These are phyloP conservation scores for Obelidium mucronatum DNA, from an alignment of 192 early-diverging fungal species.

Conservation along the genomic window DNA sequence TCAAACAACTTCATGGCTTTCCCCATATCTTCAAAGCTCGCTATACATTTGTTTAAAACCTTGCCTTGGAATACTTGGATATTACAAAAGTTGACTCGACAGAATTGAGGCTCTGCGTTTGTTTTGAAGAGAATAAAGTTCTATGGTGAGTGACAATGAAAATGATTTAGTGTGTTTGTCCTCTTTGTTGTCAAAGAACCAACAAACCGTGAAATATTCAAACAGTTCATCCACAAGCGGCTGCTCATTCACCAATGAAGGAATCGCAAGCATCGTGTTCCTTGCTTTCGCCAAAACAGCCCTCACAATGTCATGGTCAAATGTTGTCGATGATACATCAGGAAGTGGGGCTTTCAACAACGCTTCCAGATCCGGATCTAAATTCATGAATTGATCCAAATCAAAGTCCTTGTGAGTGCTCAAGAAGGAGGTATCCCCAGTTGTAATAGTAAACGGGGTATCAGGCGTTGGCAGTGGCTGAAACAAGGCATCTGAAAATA, in stretches of 20 bases:
- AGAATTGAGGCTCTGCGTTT: background rate
- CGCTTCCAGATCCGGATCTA: constrained; percentile 4
- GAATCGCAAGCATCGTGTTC: background rate
- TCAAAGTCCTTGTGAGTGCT: background rate
- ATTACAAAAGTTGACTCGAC: background rate
- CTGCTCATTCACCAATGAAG: background rate
- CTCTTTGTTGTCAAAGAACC: background rate
- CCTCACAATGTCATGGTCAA: no score
- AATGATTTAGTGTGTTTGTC: background rate
- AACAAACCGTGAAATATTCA: constrained; percentile 1
- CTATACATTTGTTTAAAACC: background rate
- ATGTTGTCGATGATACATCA: background rate
- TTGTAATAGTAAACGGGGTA: no score
- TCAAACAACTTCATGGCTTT: constrained; percentile 18
- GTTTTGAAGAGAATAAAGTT: constrained; percentile 3
- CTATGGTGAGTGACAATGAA: background rate
- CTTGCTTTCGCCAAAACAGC: background rate
- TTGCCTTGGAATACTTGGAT: constrained; percentile 19
- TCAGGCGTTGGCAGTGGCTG: background rate
- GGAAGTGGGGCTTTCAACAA: constrained; percentile 8
- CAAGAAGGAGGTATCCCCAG: background rate
- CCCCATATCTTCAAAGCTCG: constrained; percentile 2
- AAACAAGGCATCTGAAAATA: background rate
- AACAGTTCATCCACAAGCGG: constrained; percentile 11
- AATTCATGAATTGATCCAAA: background rate